phyloP scores from a whole-genome alignment of 306 rosid genomes.

The Calophaca sinica region DNA sequence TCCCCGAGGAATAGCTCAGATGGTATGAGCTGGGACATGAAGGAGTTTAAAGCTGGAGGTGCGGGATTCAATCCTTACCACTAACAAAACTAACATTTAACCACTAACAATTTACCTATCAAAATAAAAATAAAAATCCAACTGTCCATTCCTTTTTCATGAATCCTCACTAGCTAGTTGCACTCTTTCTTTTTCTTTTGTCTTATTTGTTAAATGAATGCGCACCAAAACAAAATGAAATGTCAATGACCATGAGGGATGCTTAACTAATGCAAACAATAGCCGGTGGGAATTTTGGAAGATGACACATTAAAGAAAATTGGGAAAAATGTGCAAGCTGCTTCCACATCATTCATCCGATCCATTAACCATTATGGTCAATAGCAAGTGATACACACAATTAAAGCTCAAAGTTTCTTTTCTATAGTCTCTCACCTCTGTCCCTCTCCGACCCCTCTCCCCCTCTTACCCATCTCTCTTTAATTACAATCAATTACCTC shows the following conservation, averaged over 20 bases:
- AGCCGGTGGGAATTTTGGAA: neutral
- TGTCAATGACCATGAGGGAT: neutral
- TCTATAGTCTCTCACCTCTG: constrained; percentile 25
- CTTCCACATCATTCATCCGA: constrained; percentile 35
- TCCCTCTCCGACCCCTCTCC: constrained; percentile 24
- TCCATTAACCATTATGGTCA: constrained; percentile 35
- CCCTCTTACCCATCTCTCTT: constrained; percentile 41
- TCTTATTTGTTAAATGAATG: constrained; percentile 36
- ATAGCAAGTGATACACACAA: constrained; percentile 44
- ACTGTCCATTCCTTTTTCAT: constrained; percentile 21
- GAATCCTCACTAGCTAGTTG: constrained; percentile 22
- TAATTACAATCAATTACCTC: constrained; percentile 37
- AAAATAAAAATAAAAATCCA: too few relatives aligned
- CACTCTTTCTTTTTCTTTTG: constrained; percentile 19
- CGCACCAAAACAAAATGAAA: constrained; percentile 17
- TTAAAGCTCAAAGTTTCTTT: constrained; percentile 15
- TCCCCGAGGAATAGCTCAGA: too few relatives aligned
- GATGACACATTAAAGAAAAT: neutral
- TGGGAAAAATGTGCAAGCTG: constrained; percentile 16
- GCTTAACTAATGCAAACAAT: too few relatives aligned
- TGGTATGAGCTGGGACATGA: too few relatives aligned
- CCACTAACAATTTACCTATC: too few relatives aligned
- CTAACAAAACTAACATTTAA: too few relatives aligned
- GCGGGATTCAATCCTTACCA: too few relatives aligned
- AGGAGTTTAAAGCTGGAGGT: too few relatives aligned